A percentile compares a stretch with the other conserved stretches of the same genome.
Conservation (phyloP, 371 early-diverging fungal genomes). For the Fennellomyces sp. region DNA sequence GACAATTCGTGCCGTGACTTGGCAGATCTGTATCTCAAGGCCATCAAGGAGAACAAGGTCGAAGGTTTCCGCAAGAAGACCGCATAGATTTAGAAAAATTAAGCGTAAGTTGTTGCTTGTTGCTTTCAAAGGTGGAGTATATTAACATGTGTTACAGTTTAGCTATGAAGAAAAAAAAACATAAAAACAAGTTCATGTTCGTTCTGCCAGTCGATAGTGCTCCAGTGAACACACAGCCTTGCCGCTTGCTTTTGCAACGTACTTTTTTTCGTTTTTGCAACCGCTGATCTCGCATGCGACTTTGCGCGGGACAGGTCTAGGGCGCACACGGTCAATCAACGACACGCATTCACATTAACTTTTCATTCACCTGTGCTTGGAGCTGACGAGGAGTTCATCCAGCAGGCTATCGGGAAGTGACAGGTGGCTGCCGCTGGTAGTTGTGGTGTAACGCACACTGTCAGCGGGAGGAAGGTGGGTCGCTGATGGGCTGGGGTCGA, state of each 20-base stretch:
- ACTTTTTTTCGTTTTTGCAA: constrained; percentile 39
- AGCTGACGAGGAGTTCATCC: background rate
- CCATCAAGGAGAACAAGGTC: constrained; percentile 51
- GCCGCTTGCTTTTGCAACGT: constrained; percentile 36
- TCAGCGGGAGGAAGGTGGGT: background rate
- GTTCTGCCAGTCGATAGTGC: constrained; percentile 40
- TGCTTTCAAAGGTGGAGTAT: too few relatives aligned
- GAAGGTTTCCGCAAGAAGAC: constrained; percentile 50
- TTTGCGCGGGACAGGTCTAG: background rate
- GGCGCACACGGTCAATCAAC: too few relatives aligned
- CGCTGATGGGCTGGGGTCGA: constrained; percentile 23
- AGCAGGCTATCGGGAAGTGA: background rate
- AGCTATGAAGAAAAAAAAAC: too few relatives aligned
- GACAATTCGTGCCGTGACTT: constrained; percentile 52
- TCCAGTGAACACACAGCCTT: constrained; percentile 49
- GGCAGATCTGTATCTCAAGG: constrained; percentile 46
- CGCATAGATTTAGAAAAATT: constrained; percentile 13
- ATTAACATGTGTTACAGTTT: too few relatives aligned
- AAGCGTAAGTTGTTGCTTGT: constrained; percentile 1
- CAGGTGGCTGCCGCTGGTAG: constrained; percentile 15
- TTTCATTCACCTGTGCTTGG: background rate
- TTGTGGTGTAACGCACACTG: constrained; percentile 11
- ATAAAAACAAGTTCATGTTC: too few relatives aligned
- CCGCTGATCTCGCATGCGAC: constrained; percentile 28
- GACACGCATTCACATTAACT: too few relatives aligned